A percentile compares a stretch with the other conserved stretches of the same genome.
Conservation (phyloP, 2,329 filamentous ascomycete species). For the Nemania bipapillata region DNA sequence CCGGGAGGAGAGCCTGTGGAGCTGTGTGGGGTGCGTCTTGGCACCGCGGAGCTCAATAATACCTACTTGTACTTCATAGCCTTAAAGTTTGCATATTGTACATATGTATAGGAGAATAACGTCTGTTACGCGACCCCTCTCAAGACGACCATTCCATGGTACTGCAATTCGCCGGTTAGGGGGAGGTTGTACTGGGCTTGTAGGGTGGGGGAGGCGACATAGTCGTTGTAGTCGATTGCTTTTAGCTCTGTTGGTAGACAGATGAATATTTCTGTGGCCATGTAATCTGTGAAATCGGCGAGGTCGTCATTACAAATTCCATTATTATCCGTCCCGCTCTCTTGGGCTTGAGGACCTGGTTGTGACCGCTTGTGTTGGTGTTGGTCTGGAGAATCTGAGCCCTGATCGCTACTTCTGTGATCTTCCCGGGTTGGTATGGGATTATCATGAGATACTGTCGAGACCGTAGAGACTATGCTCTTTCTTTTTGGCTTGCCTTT, state of each 20-base stretch:
- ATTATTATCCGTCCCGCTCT: constrained; percentile 45
- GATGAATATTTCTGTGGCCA: constrained; percentile 75
- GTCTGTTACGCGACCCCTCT: too few relatives aligned
- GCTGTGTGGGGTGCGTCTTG: constrained; percentile 20
- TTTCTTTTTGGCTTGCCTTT: constrained; percentile 53
- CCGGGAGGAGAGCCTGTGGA: constrained; percentile 6
- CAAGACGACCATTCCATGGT: background rate
- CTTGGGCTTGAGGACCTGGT: constrained; percentile 15
- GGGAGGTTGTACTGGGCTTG: too few relatives aligned
- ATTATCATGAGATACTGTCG: background rate
- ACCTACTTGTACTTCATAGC: too few relatives aligned
- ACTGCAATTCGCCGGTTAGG: background rate
- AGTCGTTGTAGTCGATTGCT: constrained; percentile 68
- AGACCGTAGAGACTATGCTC: constrained; percentile 15
- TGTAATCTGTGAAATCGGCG: constrained; percentile 83
- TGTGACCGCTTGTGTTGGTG: background rate
- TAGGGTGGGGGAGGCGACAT: too few relatives aligned
- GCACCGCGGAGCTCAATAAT: constrained; percentile 8
- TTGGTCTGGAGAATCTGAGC: background rate
- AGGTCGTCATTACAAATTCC: constrained; percentile 68
- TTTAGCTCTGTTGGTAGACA: constrained; percentile 71
- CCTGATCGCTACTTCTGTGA: background rate
- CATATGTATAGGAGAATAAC: too few relatives aligned
- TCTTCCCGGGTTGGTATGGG: constrained; percentile 1
- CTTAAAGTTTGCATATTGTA: too few relatives aligned